Evolutionary conservation across 345 rosid species (phyloP), one percentile per base, ranked within the genome.

Genomic region (Hibiscus trionum): DNA sequence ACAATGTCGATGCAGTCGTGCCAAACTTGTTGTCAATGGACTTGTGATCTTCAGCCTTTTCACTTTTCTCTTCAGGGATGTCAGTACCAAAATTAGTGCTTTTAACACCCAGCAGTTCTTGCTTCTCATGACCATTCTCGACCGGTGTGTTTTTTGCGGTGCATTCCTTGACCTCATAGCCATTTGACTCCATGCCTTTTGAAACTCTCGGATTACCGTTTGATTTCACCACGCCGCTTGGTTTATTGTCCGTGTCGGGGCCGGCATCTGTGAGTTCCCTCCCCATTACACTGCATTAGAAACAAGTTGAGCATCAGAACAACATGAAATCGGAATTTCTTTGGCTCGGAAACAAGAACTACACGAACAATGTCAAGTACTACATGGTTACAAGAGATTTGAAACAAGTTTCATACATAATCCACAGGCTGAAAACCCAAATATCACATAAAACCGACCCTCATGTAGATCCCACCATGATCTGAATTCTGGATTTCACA

Each of bases 251-350:
- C 88, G 83, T 83, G 75, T 82, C 84, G 65, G 84, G 84, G 75
- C 82, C 84, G 65, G 84, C 84, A 66, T 81, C 82, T 58, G 77
- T 76, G 72, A 86, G 86, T 70, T 88, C 89, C 80, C 86, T 85
- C 72, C 96, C 98, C 98, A 93, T 93, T 77, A 80, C 78, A 82
- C 96, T 93, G 85, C 84, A 76, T 12, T 14, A 50, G 52, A 49
- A 42, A 46, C 35, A 55, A 21, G 64, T 63, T 49, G 44, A 77
- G 17, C 62, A 74, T 66, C 60, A 63, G 11, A n/a, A 75, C 33
- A 52, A 69, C 73, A 17, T 1, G 61, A 55, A 56, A 75, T 53
- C 44, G 53, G 16, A 73, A 71, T 47, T 6, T 35, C 39, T 71
- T 57, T 26, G 42, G 29, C 63, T 77, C 31, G 8, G 55, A 19